Conservation (phyloP, 169 alveolate genomes). For the Plasmodium chabaudi region DNA sequence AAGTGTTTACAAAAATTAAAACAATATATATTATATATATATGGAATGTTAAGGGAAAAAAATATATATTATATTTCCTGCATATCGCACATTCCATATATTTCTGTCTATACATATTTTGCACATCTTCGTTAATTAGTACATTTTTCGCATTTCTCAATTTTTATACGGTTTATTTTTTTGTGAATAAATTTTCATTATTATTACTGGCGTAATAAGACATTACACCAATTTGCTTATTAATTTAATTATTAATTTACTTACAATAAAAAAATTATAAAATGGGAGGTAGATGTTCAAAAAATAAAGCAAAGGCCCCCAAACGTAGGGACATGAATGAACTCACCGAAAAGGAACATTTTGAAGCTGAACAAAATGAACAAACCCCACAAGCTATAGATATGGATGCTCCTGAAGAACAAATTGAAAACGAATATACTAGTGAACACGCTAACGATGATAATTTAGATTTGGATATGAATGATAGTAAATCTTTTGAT, state of each 20-base stretch:
- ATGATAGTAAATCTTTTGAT: conserved; percentile 65
- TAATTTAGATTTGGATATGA: conserved; percentile 72
- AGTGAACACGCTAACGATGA: conserved; percentile 64
- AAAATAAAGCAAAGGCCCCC: conserved; percentile 82
- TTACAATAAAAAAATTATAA: conserved; percentile 18
- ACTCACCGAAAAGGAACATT: conserved; percentile 54
- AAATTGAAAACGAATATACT: conserved; percentile 41
- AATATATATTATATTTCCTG: not conserved
- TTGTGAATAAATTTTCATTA: not conserved
- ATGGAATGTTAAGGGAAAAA: conserved; percentile 4
- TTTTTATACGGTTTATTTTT: conserved; percentile 3
- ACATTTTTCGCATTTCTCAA: conserved; percentile 1
- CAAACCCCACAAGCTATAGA: conserved; percentile 15
- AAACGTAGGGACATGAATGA: conserved; percentile 82
- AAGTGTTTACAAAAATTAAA: conserved; percentile 25
- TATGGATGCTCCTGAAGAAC: conserved; percentile 60
- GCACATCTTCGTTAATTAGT: not conserved
- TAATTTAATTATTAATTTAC: not conserved
- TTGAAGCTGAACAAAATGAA: conserved; percentile 36
- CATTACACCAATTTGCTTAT: not conserved
- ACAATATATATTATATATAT: not conserved
- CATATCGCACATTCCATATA: not conserved
- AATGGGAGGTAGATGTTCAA: conserved; percentile 76
- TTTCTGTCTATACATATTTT: not conserved
- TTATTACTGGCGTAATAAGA: not conserved